Conservation (phyloP, 78 protist species). For the Guillardia theta region DNA sequence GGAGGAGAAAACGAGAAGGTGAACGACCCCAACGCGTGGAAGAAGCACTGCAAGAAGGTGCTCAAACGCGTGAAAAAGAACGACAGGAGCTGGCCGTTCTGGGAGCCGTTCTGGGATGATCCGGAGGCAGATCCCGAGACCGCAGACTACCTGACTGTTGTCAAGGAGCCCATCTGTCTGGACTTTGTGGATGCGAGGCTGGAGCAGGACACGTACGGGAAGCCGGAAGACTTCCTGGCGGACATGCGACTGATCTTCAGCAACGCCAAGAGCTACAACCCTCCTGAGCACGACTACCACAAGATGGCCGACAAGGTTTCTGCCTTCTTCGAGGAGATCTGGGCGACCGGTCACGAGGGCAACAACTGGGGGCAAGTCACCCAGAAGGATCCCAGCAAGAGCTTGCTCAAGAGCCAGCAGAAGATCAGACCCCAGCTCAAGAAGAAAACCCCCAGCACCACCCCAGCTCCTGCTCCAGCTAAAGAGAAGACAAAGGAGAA, state of each 20-base stretch:
- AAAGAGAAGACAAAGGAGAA: neutral
- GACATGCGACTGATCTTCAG: neutral
- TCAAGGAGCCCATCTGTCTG: neutral
- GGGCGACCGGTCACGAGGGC: neutral
- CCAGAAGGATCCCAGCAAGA: neutral
- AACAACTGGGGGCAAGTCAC: neutral
- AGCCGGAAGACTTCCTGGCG: neutral
- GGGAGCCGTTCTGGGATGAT: neutral
- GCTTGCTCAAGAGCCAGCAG: neutral
- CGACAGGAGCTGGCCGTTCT: constrained; percentile 5
- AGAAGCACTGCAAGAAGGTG: neutral
- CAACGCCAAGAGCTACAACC: neutral
- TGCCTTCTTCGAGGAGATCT: neutral
- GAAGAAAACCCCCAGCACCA: no score
- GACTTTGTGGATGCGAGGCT: neutral
- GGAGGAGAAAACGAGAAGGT: neutral
- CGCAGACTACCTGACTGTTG: neutral
- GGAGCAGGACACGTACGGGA: neutral
- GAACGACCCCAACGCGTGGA: neutral
- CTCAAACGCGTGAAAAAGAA: neutral
- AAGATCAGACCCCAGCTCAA: no score
- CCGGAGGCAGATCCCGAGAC: neutral
- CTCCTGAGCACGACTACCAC: neutral
- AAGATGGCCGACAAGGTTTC: neutral
- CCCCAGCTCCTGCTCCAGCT: no score